A percentile compares a stretch with the other conserved stretches of the same genome.
Conservation (phyloP, 2,329 filamentous ascomycete species). For the Plenodomus lindquistii region DNA sequence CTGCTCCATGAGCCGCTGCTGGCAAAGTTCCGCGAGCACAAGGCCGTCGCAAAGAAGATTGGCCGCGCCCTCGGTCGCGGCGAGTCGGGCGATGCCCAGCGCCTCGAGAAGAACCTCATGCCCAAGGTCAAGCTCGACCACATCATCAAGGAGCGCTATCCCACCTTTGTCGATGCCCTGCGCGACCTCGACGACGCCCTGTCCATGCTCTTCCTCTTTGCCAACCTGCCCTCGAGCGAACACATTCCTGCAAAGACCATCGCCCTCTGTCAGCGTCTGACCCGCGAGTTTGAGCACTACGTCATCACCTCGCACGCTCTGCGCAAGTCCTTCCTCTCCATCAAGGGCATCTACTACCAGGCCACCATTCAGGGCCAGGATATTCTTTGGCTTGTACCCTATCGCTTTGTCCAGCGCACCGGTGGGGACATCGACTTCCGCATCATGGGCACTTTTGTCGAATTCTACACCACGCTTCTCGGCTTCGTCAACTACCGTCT, state of each 20-base stretch:
- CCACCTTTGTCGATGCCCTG: slow-evolving; percentile 91
- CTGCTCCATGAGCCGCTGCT: slow-evolving; percentile 95
- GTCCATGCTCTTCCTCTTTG: slow-evolving; percentile 96
- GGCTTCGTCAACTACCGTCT: slow-evolving; percentile 96
- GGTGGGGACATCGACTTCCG: slow-evolving; percentile 95
- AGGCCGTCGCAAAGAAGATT: slow-evolving; percentile 97
- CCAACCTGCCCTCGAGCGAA: slow-evolving; percentile 87
- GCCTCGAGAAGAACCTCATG: slow-evolving; percentile 88
- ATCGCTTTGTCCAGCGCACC: slow-evolving; percentile 95
- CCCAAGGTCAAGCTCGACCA: slow-evolving; percentile 92
- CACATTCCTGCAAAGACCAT: slow-evolving; percentile 95
- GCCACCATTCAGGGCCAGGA: slow-evolving; percentile 97
- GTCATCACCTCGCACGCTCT: slow-evolving; percentile 89
- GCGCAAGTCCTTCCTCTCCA: slow-evolving; percentile 94
- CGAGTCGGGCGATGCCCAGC: slow-evolving; percentile 84
- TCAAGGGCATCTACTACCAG: slow-evolving; percentile 99
- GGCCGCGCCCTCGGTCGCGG: slow-evolving; percentile 87
- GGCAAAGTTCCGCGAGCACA: slow-evolving; percentile 94
- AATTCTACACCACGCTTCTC: slow-evolving; percentile 96
- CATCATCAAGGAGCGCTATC: slow-evolving; percentile 96
- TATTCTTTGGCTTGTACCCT: slow-evolving; percentile 94
- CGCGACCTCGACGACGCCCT: slow-evolving; percentile 95
- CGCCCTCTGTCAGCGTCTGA: slow-evolving; percentile 88
- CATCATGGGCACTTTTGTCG: slow-evolving; percentile 98
- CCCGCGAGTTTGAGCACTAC: slow-evolving; percentile 97